These are phyloP conservation scores for Pelargonium cotyledonis DNA, from an alignment of 441 rosid species.

Conservation along the genomic window DNA sequence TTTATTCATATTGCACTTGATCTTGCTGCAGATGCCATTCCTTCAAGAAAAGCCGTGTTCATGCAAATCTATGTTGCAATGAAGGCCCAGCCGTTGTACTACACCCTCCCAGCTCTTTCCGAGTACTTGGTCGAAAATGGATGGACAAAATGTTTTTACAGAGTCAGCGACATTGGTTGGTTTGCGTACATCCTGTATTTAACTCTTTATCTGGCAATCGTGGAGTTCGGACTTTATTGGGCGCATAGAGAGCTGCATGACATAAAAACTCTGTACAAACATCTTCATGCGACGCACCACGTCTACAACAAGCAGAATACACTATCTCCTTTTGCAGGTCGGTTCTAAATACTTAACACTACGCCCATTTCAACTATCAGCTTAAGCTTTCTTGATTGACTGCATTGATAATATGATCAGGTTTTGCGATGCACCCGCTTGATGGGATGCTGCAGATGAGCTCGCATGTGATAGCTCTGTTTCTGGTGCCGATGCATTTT, in stretches of 20 bases:
- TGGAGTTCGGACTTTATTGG: slow-evolving; percentile 91
- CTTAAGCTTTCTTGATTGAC: too few relatives aligned
- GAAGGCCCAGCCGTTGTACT: slow-evolving; percentile 94
- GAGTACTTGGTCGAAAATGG: slow-evolving; percentile 84
- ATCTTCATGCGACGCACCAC: slow-evolving; percentile 88
- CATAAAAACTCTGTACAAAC: slow-evolving; percentile 83
- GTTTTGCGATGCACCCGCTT: slow-evolving; percentile 86
- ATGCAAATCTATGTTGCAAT: slow-evolving; percentile 88
- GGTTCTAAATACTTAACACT: slow-evolving; percentile 17
- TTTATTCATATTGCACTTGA: not conserved
- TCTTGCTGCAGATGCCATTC: slow-evolving; percentile 65
- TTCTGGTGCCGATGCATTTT: slow-evolving; percentile 72
- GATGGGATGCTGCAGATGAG: slow-evolving; percentile 89
- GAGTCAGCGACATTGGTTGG: slow-evolving; percentile 61
- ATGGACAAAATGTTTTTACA: slow-evolving; percentile 70
- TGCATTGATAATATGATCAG: slow-evolving; percentile 23
- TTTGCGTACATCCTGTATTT: slow-evolving; percentile 40
- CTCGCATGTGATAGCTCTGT: slow-evolving; percentile 76
- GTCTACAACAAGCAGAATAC: slow-evolving; percentile 96
- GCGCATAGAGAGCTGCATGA: slow-evolving; percentile 93
- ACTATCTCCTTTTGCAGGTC: slow-evolving; percentile 94
- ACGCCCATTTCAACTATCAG: too few relatives aligned
- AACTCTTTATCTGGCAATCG: slow-evolving; percentile 47
- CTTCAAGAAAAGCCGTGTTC: slow-evolving; percentile 69
- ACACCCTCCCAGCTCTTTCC: slow-evolving; percentile 69